A percentile compares a stretch with the other conserved stretches of the same genome.
These are phyloP conservation scores for Apiospora arundinis DNA, from an alignment of 2,329 filamentous ascomycete genomes.

Conservation along the genomic window DNA sequence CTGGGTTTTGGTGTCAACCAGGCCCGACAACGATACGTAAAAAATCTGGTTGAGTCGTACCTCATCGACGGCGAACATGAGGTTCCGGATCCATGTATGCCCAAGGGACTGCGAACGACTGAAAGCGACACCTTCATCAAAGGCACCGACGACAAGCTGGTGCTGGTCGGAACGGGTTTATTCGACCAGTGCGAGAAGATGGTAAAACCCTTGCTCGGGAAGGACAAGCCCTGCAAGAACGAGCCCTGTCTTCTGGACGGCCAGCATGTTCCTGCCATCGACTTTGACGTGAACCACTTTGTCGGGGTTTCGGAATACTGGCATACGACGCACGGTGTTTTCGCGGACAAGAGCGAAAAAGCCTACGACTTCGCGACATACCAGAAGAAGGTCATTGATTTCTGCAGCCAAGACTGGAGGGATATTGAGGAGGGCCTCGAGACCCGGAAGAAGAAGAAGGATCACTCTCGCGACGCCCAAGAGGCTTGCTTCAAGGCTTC, in stretches of 20 bases:
- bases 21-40: slow-evolving; percentile 84
- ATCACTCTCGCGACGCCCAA: slow-evolving; percentile 78
- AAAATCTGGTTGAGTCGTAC: slow-evolving; percentile 73
- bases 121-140: slow-evolving; percentile 68
- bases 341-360: slow-evolving; percentile 78
- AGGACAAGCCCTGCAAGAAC: slow-evolving; percentile 83
- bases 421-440: slow-evolving; percentile 72
- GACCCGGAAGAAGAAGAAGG: slow-evolving; percentile 75
- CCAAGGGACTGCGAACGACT: slow-evolving; percentile 75
- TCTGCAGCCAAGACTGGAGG: slow-evolving; percentile 85
- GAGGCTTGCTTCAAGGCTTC: slow-evolving; percentile 98
- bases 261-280: slow-evolving; percentile 90
- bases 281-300: slow-evolving; percentile 97
- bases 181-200: slow-evolving; percentile 84
- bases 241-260: slow-evolving; percentile 89
- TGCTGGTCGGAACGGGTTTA: slow-evolving; percentile 80
- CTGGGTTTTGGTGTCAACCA: slow-evolving; percentile 97
- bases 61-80: slow-evolving; percentile 65
- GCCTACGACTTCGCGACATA: slow-evolving; percentile 92
- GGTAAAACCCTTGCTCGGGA: slow-evolving; percentile 87
- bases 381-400: slow-evolving; percentile 81
- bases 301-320: slow-evolving; percentile 98
- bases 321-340: slow-evolving; percentile 97
- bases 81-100: slow-evolving; percentile 90
- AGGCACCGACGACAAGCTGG: slow-evolving; percentile 48